phyloP scores from a whole-genome alignment of 2,329 filamentous ascomycete species.

The Calonectria hawksworthii region DNA sequence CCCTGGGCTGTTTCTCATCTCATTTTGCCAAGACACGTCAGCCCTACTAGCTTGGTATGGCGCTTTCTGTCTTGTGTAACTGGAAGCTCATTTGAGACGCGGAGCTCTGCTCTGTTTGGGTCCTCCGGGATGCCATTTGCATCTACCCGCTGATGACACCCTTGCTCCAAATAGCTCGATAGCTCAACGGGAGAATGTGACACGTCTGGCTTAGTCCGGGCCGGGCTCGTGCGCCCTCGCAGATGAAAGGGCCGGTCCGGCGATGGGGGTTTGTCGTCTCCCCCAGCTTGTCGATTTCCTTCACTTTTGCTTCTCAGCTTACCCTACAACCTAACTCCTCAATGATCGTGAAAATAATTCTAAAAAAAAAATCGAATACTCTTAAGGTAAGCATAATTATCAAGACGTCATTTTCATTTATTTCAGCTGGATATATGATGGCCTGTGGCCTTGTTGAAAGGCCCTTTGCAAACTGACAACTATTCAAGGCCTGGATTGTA shows the following conservation, averaged over 20 bases:
- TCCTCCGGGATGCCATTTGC: neutral
- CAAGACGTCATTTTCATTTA: too few relatives aligned
- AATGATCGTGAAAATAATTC: neutral
- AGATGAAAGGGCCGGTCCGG: neutral
- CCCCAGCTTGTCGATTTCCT: neutral
- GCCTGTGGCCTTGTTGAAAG: too few relatives aligned
- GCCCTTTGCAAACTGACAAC: too few relatives aligned
- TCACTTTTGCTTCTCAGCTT: neutral
- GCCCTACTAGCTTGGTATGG: constrained; percentile 16
- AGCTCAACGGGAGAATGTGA: neutral
- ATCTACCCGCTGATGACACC: neutral
- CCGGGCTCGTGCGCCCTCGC: neutral
- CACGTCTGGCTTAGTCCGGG: neutral
- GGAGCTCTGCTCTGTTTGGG: neutral
- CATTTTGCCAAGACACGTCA: constrained; percentile 15
- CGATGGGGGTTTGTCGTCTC: neutral
- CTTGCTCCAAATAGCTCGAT: neutral
- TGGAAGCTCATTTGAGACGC: neutral
- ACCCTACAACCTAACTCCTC: neutral
- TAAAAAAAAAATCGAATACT: too few relatives aligned
- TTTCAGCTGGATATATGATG: too few relatives aligned
- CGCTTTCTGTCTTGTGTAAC: neutral
- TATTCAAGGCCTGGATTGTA: neutral
- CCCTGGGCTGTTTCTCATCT: neutral
- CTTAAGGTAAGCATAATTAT: too few relatives aligned